Conservation (phyloP, 1,284 basidiomycete genomes). For the Afroboletus lepidellus region DNA sequence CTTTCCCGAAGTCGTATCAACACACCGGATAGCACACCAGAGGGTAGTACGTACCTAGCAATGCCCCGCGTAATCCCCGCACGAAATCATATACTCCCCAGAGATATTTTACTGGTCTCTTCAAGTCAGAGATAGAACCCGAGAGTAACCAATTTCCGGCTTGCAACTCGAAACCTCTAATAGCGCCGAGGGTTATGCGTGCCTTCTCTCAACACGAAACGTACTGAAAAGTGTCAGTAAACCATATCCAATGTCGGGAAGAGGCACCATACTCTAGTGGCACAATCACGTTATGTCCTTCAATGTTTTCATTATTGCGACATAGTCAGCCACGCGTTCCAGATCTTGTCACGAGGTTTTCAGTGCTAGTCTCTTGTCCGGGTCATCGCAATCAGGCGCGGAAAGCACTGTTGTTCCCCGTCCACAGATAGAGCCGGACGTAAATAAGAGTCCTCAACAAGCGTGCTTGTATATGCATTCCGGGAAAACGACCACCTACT, state of each 20-base stretch:
- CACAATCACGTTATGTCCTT: neutral
- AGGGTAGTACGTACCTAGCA: neutral
- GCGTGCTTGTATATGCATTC: neutral
- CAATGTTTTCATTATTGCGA: neutral
- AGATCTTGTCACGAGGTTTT: conserved; percentile 19
- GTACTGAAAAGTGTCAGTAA: neutral
- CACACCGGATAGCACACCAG: neutral
- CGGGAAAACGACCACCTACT: neutral
- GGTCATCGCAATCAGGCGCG: neutral
- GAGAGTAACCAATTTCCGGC: neutral
- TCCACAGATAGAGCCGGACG: conserved; percentile 13
- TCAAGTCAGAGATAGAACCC: conserved; percentile 1
- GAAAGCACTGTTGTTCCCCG: conserved; percentile 13
- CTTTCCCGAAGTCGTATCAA: neutral
- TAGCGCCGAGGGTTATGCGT: conserved; percentile 6
- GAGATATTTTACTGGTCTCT: conserved; percentile 12
- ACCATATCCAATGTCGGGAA: neutral
- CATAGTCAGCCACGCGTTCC: neutral
- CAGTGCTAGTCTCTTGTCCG: neutral
- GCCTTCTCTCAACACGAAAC: neutral
- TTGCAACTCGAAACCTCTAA: neutral
- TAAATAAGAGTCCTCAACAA: conserved; percentile 9
- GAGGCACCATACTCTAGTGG: neutral
- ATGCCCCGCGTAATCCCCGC: conserved; percentile 9
- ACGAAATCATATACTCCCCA: conserved; percentile 19